These are phyloP conservation scores for Raphanus hybrid DNA, from an alignment of 441 rosid species.

Conservation along the genomic window DNA sequence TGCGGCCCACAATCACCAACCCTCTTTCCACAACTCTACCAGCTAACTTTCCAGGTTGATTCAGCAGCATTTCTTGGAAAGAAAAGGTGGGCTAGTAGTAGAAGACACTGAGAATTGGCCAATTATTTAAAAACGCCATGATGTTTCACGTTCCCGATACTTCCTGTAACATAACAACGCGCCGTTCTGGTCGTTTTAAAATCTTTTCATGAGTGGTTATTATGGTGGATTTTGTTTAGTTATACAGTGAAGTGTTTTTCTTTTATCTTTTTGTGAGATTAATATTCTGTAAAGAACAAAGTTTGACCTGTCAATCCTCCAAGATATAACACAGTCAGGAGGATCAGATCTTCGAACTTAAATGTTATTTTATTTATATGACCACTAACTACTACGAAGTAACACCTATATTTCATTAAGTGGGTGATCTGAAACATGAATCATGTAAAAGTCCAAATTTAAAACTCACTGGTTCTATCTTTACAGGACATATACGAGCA, in stretches of 20 bases:
- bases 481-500: slow-evolving; percentile 27
- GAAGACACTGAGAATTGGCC: background rate
- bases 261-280: slow-evolving; percentile 10
- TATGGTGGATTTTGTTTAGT: background rate
- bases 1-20: background rate
- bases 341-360: slow-evolving; percentile 25
- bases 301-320: slow-evolving; percentile 42
- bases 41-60: slow-evolving; percentile 14
- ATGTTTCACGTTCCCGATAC: background rate
- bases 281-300: slow-evolving; percentile 32
- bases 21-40: background rate
- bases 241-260: slow-evolving; percentile 3
- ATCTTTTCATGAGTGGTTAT: slow-evolving; percentile 1
- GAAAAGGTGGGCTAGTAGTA: background rate
- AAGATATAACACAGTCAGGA: slow-evolving; percentile 31
- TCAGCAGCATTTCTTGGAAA: slow-evolving; percentile 4
- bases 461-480: slow-evolving; percentile 29
- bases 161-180: background rate
- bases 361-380: background rate
- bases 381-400: slow-evolving; percentile 22
- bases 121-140: background rate
- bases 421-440: slow-evolving; percentile 29
- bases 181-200: background rate
- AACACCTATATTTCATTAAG: slow-evolving; percentile 18
- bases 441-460: slow-evolving; percentile 16